A percentile compares a stretch with the other conserved stretches of the same genome.
Conservation (phyloP, 2,329 filamentous ascomycete genomes). For the Hirsutella minnesotensis region DNA sequence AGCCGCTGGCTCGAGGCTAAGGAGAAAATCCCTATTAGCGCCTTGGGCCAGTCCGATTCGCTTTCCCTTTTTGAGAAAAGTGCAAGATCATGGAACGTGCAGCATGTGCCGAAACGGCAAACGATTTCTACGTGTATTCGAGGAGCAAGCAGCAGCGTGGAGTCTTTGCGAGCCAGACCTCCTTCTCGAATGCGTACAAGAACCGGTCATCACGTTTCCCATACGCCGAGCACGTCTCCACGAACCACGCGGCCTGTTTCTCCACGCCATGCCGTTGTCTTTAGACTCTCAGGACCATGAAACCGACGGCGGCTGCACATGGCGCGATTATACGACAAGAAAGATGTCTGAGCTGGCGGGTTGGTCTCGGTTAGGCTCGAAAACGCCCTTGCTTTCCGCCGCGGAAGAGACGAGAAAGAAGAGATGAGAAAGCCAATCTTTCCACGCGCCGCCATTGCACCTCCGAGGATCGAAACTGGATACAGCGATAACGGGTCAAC, state of each 20-base stretch:
- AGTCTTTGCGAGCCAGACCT: too few species aligned
- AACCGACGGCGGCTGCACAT: neutral
- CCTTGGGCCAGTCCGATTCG: too few species aligned
- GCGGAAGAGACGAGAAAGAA: conserved; percentile 5
- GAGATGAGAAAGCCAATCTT: conserved; percentile 6
- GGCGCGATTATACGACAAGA: neutral
- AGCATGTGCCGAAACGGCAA: too few species aligned
- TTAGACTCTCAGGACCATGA: neutral
- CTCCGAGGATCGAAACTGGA: conserved; percentile 4
- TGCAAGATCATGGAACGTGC: too few species aligned
- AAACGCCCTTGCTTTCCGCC: conserved; percentile 3
- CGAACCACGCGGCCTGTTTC: neutral
- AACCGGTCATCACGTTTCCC: too few species aligned
- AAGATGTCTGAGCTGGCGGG: neutral
- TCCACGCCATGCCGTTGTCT: neutral
- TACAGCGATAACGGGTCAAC: conserved; percentile 2
- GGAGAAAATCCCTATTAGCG: too few species aligned
- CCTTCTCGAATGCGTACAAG: too few species aligned
- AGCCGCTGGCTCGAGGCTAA: too few species aligned
- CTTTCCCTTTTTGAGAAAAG: too few species aligned
- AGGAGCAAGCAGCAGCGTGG: too few species aligned
- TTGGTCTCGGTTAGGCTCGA: neutral
- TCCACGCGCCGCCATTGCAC: conserved; percentile 2
- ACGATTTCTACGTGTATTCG: neutral
- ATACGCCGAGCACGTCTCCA: neutral